Evolutionary conservation across 805 yeast species (phyloP), one percentile per base, ranked within the genome.

Genomic region (Sugiyamaella valdiviana): DNA sequence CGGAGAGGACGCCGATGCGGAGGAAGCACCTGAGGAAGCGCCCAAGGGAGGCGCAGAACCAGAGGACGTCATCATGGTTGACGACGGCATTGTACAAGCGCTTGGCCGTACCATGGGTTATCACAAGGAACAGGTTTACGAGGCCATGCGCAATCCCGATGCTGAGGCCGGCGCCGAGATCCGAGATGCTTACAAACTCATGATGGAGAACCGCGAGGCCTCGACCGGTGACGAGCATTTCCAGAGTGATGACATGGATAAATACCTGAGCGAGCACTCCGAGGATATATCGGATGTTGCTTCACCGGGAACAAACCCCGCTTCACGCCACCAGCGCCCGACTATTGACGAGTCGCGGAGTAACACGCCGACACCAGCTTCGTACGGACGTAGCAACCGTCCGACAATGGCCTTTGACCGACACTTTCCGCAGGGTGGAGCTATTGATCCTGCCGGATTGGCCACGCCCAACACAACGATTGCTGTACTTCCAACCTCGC

Each of bases 401-500:
- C 63, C 69, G 6, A 61, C 73, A 1, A 59, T 65, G 44, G 57
- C 71, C 6, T 70, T 70, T 45, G 72, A 68, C 36, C 59, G 60
- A n/a, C 71, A 66, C 42, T 64, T 67, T 16, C 62, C 69, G 15
- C 57, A 57, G 15, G 55, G 63, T 7, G 15, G 20, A 10, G 6
- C 15, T 7, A 63, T 60, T 23, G 61, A 53, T 15, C 48, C 59
- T 3, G 47, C 43, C 5, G 58, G 55, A 16, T 45, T 65, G 32
- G 47, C 60, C 10, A 72, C 81, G 42, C 85, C 86, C 19, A 76
- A 80, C 56, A 83, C 93, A 20, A 86, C 95, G 2, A 90, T 93
- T 53, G 95, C 97, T 1, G 86, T 91, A 20, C 70, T 93, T 52
- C 98, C 99, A 5, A 83, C 95, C 2, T 89, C 97, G 4, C 74